These are phyloP conservation scores for Cytidiella melzeri DNA, from an alignment of 768 basidiomycete species.

Conservation along the genomic window DNA sequence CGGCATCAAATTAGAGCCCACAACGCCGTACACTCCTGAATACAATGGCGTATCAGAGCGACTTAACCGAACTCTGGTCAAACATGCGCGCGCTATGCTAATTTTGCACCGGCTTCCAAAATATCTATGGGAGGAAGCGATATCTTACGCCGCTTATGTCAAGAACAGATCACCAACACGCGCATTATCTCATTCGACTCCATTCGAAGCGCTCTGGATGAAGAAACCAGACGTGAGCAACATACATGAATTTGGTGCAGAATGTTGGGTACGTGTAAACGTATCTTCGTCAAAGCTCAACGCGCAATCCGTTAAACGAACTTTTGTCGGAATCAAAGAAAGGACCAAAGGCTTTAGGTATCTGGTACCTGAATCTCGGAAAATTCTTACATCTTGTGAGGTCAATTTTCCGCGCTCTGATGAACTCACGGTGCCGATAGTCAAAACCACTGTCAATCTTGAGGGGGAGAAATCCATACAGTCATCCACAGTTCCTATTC, in stretches of 20 bases:
- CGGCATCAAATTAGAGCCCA: no score
- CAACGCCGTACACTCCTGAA: no score
- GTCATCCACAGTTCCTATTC: no score
- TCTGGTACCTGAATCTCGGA: not conserved
- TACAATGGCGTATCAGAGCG: no score
- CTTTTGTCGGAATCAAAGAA: slow-evolving; percentile 2
- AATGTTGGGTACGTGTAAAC: slow-evolving; percentile 6
- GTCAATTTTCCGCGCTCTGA: slow-evolving; percentile 3
- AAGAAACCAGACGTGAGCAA: slow-evolving; percentile 12
- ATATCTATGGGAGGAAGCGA: slow-evolving; percentile 25
- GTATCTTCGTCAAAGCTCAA: no score
- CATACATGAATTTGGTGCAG: slow-evolving; percentile 11
- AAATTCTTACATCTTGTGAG: slow-evolving; percentile 2
- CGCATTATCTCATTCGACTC: slow-evolving; percentile 13
- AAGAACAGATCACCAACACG: slow-evolving; percentile 15
- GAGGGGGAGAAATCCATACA: slow-evolving; percentile 7
- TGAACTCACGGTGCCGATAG: not conserved
- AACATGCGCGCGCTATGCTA: slow-evolving; percentile 23
- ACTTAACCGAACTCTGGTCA: slow-evolving; percentile 22
- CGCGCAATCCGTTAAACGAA: no score
- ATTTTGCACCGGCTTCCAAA: slow-evolving; percentile 15
- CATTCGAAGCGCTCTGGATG: slow-evolving; percentile 14
- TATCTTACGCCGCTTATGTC: no score
- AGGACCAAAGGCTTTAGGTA: not conserved
- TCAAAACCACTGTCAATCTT: not conserved